Evolutionary conservation across 148 eudicot genomes (phyloP), one percentile per base, ranked within the genome.

Genomic region (Pouteria glomerata): DNA sequence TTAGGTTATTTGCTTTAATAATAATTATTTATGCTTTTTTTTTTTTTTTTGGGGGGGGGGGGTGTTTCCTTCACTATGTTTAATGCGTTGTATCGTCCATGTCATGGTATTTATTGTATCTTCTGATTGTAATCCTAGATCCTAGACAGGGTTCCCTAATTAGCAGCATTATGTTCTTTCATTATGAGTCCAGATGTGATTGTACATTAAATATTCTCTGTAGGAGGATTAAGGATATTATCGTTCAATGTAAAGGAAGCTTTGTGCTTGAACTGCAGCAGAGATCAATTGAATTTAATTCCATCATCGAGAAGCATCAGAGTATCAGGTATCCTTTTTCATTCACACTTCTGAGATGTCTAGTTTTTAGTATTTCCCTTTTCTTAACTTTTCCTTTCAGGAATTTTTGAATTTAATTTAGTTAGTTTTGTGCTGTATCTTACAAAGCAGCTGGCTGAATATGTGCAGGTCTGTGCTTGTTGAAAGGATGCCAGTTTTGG

Each of bases 401-500:
- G 24, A 11, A 23, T 59, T 44, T 31, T 35, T 42, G 29, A 63
- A 26, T n/a, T 33, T 23, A 6, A 27, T 50, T 6, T 39, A 56
- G 33, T 47, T 47, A 14, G 4, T 48, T 51, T 14, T 34, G 29
- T 47, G 18, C 18, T 81, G 41, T 42, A 52, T 57, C 62, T 76
- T 72, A 75, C 70, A n/a, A 44, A 60, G 73, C 16, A 72, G 56
- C 66, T 62, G 55, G 31, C 67, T 70, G 56, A 58, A 68, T 77
- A 63, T 69, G 14, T 73, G 42, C 82, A 95, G 98, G 88, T 79
- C 97, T 79, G 65, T 87, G 26, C 78, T 95, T 73, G 89, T 92
- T 65, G 98, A 95, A 77, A 84, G 92, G 78, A 95, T 95, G 98
- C 98, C 98, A 63, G 98, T 91, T 59, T 88, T 95, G 74, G 98